Evolutionary conservation across 2,329 filamentous ascomycete genomes (phyloP), one percentile per base, ranked within the genome.

Genomic region (Cytospora mali): DNA sequence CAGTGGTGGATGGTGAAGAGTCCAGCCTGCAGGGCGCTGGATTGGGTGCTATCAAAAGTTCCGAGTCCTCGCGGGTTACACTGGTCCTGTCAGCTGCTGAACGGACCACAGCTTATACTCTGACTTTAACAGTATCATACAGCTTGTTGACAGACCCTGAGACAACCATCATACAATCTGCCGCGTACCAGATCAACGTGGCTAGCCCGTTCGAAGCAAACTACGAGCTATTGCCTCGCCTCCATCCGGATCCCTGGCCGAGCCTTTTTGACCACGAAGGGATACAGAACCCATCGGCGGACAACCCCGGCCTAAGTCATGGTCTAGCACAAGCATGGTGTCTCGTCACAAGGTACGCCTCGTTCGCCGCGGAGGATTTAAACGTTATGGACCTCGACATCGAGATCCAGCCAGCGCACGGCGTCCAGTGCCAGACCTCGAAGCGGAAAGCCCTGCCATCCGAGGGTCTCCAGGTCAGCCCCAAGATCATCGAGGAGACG

Each of bases 131-230:
- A 67, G 87, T 90, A 1, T 81, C 86, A 7, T 99, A 99, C 72
- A 87, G 90, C 69, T 81, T 98, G 1, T 80, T 88, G 3, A 90
- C 91, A 6, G 93, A 98, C 71, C 80, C 87, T 0, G 89, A 90
- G 56, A 97, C 93, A 1, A 88, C 89, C 1, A 89, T 98, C 46
- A 86, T 88, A 42, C 94, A 96, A 74, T 85, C 84, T 2, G 77
- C 89, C 25, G 81, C 86, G 1, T 82, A 90, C 46, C 87, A 89
- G 58, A 75, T 98, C 6, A 84, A 87, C 42, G 84, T 97, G 61
- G 86, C 92, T 59, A 88, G 87, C 55, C 92, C 94, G 0, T 98
- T 99, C 69, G 93, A 97, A 76, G 91, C 93, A 18, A 95, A 91
- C 70, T 97, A 96, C 74, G 92, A 96, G 66, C 86, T 98, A 66